phyloP scores from a whole-genome alignment of 208 protist species.

The Wallacemonas sp. region DNA sequence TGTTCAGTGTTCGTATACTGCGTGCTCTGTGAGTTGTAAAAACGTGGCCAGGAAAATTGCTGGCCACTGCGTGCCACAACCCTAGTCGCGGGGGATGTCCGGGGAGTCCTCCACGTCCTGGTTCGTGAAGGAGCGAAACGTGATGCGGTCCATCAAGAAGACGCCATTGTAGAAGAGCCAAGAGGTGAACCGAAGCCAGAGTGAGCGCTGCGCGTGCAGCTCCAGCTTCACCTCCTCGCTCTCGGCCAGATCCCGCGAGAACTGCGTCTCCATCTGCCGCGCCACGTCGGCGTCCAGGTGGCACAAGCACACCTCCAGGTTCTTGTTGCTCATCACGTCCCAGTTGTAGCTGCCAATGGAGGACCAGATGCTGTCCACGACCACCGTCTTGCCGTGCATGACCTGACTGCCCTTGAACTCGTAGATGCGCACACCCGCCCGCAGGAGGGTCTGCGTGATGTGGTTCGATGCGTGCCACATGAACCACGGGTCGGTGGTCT shows the following conservation, averaged over 20 bases:
- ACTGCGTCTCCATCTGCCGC: conserved; percentile 86
- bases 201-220: conserved; percentile 64
- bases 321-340: conserved; percentile 93
- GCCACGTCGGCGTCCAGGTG: conserved; percentile 68
- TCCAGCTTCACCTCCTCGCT: conserved; percentile 74
- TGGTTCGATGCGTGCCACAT: conserved; percentile 92
- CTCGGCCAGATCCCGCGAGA: conserved; percentile 61
- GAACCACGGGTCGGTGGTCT: conserved; percentile 90
- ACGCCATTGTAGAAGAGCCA: conserved; percentile 85
- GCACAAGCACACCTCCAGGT: conserved; percentile 89
- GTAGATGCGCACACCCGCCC: conserved; percentile 83
- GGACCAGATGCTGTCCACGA: conserved; percentile 91
- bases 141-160: conserved; percentile 69
- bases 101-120: conserved; percentile 50
- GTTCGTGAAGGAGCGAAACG: conserved; percentile 68
- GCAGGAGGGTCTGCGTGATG: conserved; percentile 79
- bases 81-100: conserved; percentile 2
- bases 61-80: too few relatives aligned
- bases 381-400: conserved; percentile 93
- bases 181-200: conserved; percentile 68
- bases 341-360: conserved; percentile 93
- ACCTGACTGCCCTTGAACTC: conserved; percentile 87
- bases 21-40: too few relatives aligned
- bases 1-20: too few relatives aligned
- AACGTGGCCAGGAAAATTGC: too few relatives aligned